These are phyloP conservation scores for Agrostemma githago DNA, from an alignment of 148 eudicot species.

Conservation along the genomic window DNA sequence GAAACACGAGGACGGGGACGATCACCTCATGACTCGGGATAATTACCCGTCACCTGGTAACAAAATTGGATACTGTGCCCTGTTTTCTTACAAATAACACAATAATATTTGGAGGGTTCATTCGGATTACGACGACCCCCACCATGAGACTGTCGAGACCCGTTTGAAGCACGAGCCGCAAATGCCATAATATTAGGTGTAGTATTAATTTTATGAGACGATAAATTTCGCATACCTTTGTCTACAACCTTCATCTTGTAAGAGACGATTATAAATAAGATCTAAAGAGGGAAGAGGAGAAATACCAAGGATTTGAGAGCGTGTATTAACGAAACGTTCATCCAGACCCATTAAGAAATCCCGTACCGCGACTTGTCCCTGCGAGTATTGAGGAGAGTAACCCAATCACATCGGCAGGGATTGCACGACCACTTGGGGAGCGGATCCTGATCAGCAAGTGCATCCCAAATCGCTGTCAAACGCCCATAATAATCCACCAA, in stretches of 20 bases:
- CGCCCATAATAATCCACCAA: background rate
- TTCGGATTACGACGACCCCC: slow-evolving; percentile 8
- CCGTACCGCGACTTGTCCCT: background rate
- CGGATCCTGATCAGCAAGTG: background rate
- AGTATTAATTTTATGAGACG: background rate
- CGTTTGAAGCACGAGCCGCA: background rate
- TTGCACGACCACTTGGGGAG: background rate
- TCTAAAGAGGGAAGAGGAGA: slow-evolving; percentile 2
- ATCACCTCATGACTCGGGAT: background rate
- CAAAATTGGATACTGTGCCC: background rate
- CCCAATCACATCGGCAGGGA: background rate
- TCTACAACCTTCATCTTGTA: background rate
- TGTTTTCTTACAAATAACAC: background rate
- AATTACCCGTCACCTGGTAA: background rate
- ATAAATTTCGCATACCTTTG: background rate
- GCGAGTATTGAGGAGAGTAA: background rate
- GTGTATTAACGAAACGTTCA: background rate
- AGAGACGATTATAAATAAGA: background rate
- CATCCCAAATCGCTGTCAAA: background rate
- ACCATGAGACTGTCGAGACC: background rate
- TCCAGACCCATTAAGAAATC: background rate
- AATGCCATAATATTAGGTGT: background rate
- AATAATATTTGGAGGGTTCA: slow-evolving; percentile 4
- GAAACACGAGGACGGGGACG: background rate
- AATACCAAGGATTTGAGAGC: slow-evolving; percentile 4